Percentiles rank a stretch among this genome's conserved stretches.
Evolutionary conservation across 192 early-diverging fungal genomes (phyloP).

Genomic region (Phlyctochytrium planicorne): DNA sequence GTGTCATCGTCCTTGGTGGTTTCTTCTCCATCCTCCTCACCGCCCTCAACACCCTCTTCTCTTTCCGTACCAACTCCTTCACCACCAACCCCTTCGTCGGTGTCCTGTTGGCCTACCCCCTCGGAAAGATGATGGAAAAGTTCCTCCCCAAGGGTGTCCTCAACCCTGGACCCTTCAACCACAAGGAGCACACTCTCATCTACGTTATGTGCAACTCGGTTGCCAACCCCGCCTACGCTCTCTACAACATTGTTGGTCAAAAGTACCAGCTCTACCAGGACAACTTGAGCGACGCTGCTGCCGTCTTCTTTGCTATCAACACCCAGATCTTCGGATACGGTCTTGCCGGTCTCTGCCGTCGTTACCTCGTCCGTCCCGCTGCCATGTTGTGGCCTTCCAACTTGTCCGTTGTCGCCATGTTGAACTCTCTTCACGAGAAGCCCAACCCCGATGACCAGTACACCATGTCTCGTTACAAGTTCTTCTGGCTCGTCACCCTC

Average conservation of each 20-base stretch:
- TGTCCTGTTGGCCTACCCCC: conserved; percentile 72
- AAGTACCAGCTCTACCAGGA: conserved; percentile 10
- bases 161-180: conserved; percentile 55
- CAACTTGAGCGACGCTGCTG: conserved; percentile 2
- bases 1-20: conserved; percentile 41
- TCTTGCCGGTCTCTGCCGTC: conserved; percentile 66
- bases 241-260: conserved; percentile 8
- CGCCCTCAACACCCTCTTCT: conserved; percentile 58
- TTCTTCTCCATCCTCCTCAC: conserved; percentile 23
- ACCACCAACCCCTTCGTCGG: conserved; percentile 69
- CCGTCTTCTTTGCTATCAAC: conserved; percentile 12
- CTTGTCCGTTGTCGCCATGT: conserved; percentile 49
- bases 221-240: not conserved
- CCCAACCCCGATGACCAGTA: no score
- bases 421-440: conserved; percentile 16
- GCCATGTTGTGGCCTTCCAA: conserved; percentile 84
- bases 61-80: conserved; percentile 82
- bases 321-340: conserved; percentile 66
- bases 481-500: not conserved
- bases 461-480: conserved; percentile 2
- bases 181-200: conserved; percentile 56
- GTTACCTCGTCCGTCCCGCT: conserved; percentile 78
- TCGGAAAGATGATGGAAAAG: conserved; percentile 58
- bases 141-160: conserved; percentile 49
- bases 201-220: conserved; percentile 20